Percentiles rank a stretch among this genome's conserved stretches.
Conservation (phyloP, 768 basidiomycete species). For the Ramaria sp. region DNA sequence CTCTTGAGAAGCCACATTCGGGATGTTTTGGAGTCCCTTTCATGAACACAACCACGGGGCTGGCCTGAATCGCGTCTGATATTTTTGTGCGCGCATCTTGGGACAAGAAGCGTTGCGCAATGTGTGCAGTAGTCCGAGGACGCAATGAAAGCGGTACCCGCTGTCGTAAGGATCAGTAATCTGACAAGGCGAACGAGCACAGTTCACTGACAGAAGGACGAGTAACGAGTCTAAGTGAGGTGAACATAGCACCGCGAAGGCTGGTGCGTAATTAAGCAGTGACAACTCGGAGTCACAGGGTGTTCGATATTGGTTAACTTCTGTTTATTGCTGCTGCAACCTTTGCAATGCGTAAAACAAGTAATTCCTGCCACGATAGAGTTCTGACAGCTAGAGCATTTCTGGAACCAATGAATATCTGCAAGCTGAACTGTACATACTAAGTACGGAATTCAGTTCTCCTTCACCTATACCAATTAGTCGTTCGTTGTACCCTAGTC, state of each 20-base stretch:
- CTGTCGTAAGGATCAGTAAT: background rate
- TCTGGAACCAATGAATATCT: no score
- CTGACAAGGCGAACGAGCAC: background rate
- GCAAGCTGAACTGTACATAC: no score
- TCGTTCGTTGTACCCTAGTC: no score
- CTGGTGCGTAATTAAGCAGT: background rate
- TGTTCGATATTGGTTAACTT: no score
- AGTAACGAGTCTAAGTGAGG: background rate
- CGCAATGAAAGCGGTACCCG: constrained; percentile 11
- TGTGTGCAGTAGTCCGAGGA: constrained; percentile 9
- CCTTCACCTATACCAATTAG: no score
- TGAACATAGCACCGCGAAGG: background rate
- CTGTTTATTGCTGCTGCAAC: no score
- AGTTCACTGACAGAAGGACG: background rate
- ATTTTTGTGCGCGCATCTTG: constrained; percentile 51
- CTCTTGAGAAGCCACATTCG: constrained; percentile 93
- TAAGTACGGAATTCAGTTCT: no score
- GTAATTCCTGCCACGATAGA: no score
- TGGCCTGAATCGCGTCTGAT: constrained; percentile 59
- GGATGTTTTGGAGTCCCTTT: constrained; percentile 84
- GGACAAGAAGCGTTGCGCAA: constrained; percentile 39
- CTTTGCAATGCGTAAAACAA: no score
- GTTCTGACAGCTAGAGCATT: no score
- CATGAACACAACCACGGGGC: constrained; percentile 94
- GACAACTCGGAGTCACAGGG: no score